These are phyloP conservation scores for Eucalyptus caleyi DNA, from an alignment of 345 rosid genomes.

Conservation along the genomic window DNA sequence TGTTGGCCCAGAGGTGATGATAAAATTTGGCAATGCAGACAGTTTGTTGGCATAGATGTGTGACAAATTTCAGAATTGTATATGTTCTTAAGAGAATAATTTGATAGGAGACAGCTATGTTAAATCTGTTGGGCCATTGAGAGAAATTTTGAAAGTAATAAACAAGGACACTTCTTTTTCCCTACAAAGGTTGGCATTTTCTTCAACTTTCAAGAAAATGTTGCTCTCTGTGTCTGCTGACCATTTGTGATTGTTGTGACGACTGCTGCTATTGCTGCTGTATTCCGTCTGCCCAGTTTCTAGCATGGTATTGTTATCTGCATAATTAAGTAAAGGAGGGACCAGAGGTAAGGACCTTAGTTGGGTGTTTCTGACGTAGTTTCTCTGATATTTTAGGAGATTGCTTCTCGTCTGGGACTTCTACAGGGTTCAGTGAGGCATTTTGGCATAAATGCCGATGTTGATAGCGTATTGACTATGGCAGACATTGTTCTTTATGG, in stretches of 20 bases:
- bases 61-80: background rate
- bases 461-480: slow-evolving; percentile 54
- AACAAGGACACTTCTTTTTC: background rate
- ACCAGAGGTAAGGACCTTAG: background rate
- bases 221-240: background rate
- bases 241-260: background rate
- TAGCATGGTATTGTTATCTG: background rate
- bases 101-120: background rate
- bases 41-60: background rate
- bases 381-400: slow-evolving; percentile 36
- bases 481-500: slow-evolving; percentile 87
- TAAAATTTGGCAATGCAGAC: background rate
- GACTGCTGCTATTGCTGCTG: background rate
- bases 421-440: slow-evolving; percentile 50
- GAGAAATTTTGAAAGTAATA: background rate
- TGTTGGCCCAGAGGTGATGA: background rate
- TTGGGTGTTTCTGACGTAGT: background rate
- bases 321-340: background rate
- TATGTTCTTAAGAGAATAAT: background rate
- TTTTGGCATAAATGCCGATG: slow-evolving; percentile 70
- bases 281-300: background rate
- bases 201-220: background rate
- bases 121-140: background rate
- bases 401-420: slow-evolving; percentile 73
- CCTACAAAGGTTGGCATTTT: background rate